phyloP scores from a whole-genome alignment of 2,329 filamentous ascomycete species.

The Sclerotinia nivalis region DNA sequence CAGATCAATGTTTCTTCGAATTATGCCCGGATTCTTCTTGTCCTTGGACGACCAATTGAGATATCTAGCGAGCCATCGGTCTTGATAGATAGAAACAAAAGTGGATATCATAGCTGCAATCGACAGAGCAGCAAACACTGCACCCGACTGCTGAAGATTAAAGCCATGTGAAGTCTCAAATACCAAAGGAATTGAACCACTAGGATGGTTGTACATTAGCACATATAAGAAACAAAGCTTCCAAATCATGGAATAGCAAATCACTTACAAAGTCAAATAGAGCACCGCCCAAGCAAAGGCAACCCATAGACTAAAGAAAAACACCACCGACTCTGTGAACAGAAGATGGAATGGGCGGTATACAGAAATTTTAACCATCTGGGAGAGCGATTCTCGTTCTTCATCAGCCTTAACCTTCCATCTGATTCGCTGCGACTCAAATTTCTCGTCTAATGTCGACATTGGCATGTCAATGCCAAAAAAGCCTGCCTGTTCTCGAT shows the following conservation, averaged over 20 bases:
- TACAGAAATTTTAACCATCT: conserved; percentile 73
- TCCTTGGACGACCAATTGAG: conserved; percentile 39
- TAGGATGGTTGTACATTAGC: not conserved
- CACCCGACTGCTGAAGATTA: conserved; percentile 64
- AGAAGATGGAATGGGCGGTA: conserved; percentile 77
- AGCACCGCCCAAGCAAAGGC: conserved; percentile 87
- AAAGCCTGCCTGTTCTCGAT: conserved; percentile 59
- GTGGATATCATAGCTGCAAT: conserved; percentile 67
- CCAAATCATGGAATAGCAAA: not conserved
- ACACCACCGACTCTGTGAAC: conserved; percentile 74
- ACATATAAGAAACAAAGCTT: not conserved
- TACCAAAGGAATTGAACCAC: conserved; percentile 72
- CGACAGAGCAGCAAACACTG: conserved; percentile 73
- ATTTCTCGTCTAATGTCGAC: conserved; percentile 31
- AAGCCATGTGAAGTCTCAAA: conserved; percentile 70
- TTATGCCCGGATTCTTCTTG: conserved; percentile 24
- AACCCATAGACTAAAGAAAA: conserved; percentile 88
- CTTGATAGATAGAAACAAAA: conserved; percentile 69
- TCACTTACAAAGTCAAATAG: conserved; percentile 69
- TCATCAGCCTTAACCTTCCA: conserved; percentile 83
- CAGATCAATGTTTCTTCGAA: conserved; percentile 32
- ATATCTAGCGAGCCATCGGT: conserved; percentile 58
- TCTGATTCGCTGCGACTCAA: conserved; percentile 58
- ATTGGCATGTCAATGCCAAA: conserved; percentile 52
- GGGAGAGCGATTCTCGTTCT: conserved; percentile 64